A percentile compares a stretch with the other conserved stretches of the same genome.
phyloP scores from a whole-genome alignment of 805 yeast genomes.

The Myxozyma melibiosi region DNA sequence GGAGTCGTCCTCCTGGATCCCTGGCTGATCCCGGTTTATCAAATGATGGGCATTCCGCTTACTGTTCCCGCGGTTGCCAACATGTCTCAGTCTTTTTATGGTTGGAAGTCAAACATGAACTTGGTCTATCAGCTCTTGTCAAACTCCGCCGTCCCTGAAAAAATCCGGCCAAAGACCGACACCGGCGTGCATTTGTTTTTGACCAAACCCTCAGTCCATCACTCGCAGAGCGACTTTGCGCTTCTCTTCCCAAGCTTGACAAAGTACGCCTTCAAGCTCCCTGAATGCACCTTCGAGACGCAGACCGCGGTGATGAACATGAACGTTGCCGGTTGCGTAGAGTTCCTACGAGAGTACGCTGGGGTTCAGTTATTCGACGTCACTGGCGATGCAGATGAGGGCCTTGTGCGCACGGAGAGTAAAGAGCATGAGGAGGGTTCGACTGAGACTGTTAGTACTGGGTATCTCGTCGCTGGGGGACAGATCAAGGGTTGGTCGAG shows the following conservation, averaged over 20 bases:
- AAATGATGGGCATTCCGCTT: slow-evolving; percentile 26
- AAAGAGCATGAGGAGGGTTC: slow-evolving; percentile 10
- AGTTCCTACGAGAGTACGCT: slow-evolving; percentile 24
- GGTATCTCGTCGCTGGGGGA: slow-evolving; percentile 22
- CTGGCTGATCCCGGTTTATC: slow-evolving; percentile 33
- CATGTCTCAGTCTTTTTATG: slow-evolving; percentile 31
- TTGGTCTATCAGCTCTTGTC: slow-evolving; percentile 29
- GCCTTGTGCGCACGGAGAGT: slow-evolving; percentile 20
- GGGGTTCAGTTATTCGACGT: slow-evolving; percentile 17
- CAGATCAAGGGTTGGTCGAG: slow-evolving; percentile 28
- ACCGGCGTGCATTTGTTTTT: slow-evolving; percentile 18
- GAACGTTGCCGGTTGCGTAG: slow-evolving; percentile 30
- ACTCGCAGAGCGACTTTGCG: slow-evolving; percentile 35
- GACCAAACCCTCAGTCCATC: slow-evolving; percentile 32
- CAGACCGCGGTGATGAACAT: slow-evolving; percentile 31
- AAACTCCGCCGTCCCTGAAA: slow-evolving; percentile 18
- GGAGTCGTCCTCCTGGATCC: slow-evolving; percentile 33
- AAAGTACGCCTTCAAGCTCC: slow-evolving; percentile 22
- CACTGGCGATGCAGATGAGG: slow-evolving; percentile 13
- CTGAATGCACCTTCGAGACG: slow-evolving; percentile 28
- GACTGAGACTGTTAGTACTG: slow-evolving; percentile 1
- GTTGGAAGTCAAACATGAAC: slow-evolving; percentile 26
- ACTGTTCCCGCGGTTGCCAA: slow-evolving; percentile 26
- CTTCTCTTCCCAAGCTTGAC: slow-evolving; percentile 32
- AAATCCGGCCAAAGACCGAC: slow-evolving; percentile 6